A percentile compares a stretch with the other conserved stretches of the same genome.
phyloP scores from a whole-genome alignment of 2,329 filamentous ascomycete species.

The Periconia sp. region DNA sequence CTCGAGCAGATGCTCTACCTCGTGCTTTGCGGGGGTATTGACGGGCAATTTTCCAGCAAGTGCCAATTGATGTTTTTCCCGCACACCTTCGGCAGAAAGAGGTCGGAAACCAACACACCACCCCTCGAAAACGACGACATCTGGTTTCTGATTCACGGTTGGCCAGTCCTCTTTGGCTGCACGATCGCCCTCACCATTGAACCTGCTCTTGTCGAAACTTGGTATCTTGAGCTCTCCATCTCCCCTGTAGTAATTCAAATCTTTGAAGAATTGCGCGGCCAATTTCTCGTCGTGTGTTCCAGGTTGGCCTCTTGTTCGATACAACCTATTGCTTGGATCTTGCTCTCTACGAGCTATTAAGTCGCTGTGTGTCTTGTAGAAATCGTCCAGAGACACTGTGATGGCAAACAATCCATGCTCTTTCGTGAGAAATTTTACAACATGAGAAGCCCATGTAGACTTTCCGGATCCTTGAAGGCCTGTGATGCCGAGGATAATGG shows the following conservation, averaged over 20 bases:
- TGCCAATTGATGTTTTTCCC: conserved; percentile 57
- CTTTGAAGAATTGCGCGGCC: conserved; percentile 62
- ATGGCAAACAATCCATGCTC: conserved; percentile 29
- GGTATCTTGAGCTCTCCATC: conserved; percentile 63
- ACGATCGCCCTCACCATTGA: conserved; percentile 75
- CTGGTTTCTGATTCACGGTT: conserved; percentile 56
- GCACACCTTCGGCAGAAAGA: conserved; percentile 57
- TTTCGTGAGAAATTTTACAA: conserved; percentile 28
- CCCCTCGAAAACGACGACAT: conserved; percentile 80
- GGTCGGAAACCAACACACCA: conserved; percentile 87
- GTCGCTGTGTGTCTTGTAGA: conserved; percentile 75
- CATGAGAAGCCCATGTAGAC: conserved; percentile 70
- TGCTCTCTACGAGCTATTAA: conserved; percentile 66
- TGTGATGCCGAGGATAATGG: conserved; percentile 86
- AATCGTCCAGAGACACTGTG: conserved; percentile 67
- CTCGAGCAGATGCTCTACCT: conserved; percentile 58
- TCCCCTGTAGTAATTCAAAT: conserved; percentile 53
- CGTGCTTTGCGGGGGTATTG: conserved; percentile 56
- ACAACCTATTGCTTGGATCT: conserved; percentile 71
- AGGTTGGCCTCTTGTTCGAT: conserved; percentile 82
- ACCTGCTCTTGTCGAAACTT: conserved; percentile 81
- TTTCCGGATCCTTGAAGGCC: conserved; percentile 92
- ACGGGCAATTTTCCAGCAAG: conserved; percentile 45
- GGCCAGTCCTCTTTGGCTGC: conserved; percentile 64
- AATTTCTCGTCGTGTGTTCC: conserved; percentile 78